Evolutionary conservation across 108 stramenopile genomes (phyloP), one percentile per base, ranked within the genome.

Genomic region (Pinguiococcus pyrenoidosus): DNA sequence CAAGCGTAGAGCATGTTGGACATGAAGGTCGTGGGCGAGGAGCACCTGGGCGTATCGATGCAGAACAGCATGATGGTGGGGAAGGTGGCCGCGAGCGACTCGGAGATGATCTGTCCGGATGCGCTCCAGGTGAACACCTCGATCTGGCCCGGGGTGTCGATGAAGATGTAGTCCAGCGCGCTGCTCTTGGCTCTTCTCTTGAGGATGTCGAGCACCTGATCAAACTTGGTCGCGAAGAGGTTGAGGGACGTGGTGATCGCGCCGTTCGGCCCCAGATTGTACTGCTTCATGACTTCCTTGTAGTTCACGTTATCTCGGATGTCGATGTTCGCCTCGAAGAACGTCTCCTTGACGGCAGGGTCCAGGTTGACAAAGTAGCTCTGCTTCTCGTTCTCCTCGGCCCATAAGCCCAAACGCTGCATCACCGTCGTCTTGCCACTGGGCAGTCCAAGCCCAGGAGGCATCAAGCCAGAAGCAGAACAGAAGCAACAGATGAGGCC

Each of bases 51-150:
- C 22, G 94, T 93, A 60, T 99, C 93, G 16, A 92, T 89, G 59
- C 89, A 99, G 17, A 84, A 71, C 26, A 99, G 44, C 10, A 26
- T 3, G 7, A 85, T 71, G 16, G 97, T 99, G 29, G 97, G 93
- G 69, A 94, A 90, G 12, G 92, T 57, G 14, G 82, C 66, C 7
- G 92, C 90, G 3, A 99, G 74, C 3, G 86, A 69, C 44, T 92
- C 89, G 21, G 87, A 83, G 32, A 96, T 75, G 45, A 99, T 93
- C 34, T 73, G 50, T 22, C 97, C 97, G 8, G 89, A 91, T 2
- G 97, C 97, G 29, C 83, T 85, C 97, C 97, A 99, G 1, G 93
- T 92, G 77, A 99, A 99, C 28, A 87, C 87, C 72, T 99, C 97
- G 52, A 99, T 99, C 72, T 99, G 94, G 20, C 97, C 97, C 12